Percentiles rank a stretch among this genome's conserved stretches.
phyloP scores from a whole-genome alignment of 192 early-diverging fungal species.

The Paraglomus brasilianum region DNA sequence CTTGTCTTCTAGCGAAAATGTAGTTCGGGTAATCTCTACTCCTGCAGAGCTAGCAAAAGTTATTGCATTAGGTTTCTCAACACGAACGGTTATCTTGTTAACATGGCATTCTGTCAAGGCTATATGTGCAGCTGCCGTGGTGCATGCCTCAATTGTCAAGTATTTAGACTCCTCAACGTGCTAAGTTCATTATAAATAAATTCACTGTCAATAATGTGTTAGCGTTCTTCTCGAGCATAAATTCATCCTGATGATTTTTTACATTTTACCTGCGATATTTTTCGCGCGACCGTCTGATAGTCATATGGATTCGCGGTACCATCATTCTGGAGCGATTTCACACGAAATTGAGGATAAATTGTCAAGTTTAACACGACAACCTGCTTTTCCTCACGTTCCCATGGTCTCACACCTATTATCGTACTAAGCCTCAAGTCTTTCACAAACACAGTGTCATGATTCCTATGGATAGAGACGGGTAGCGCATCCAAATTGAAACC shows the following conservation, averaged over 20 bases:
- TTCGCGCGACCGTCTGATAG: conserved; percentile 85
- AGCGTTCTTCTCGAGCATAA: background rate
- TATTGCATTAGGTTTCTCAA: conserved; percentile 95
- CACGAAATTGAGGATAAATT: conserved; percentile 55
- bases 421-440: conserved; percentile 74
- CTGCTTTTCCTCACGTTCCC: conserved; percentile 96
- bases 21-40: conserved; percentile 83
- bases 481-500: conserved; percentile 36
- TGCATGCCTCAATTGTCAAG: conserved; percentile 95
- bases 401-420: conserved; percentile 94
- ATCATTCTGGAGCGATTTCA: conserved; percentile 46
- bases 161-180: conserved; percentile 85
- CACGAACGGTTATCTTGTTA: conserved; percentile 81
- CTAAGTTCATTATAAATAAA: conserved; percentile 28
- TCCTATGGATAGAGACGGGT: conserved; percentile 40
- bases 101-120: conserved; percentile 79
- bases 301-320: conserved; percentile 75
- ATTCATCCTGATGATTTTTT: background rate
- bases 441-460: conserved; percentile 83
- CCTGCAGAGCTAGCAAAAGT: conserved; percentile 88
- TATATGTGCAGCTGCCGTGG: conserved; percentile 74
- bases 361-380: conserved; percentile 76
- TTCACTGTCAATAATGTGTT: too few species aligned
- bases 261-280: conserved; percentile 58
- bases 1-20: conserved; percentile 45